phyloP scores from a whole-genome alignment of 768 basidiomycete species.

The Termitomyces sp. region DNA sequence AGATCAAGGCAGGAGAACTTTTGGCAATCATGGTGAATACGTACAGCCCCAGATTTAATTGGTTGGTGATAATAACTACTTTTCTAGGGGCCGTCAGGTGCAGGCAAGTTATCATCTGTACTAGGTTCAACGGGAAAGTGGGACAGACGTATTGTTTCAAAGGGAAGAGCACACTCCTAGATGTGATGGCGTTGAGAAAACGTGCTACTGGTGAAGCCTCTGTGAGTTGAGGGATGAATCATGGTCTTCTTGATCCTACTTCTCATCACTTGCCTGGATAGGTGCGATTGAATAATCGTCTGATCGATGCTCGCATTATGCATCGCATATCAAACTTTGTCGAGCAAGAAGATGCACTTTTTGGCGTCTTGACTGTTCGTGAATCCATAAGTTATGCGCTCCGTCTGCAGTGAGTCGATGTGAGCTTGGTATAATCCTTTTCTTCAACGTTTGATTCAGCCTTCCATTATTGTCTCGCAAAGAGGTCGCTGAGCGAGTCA shows the following conservation, averaged over 20 bases:
- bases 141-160: slow-evolving; percentile 4
- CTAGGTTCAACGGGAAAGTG: slow-evolving; percentile 11
- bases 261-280: too few relatives aligned
- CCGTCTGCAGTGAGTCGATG: slow-evolving; percentile 37
- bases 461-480: slow-evolving; percentile 32
- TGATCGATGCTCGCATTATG: slow-evolving; percentile 25
- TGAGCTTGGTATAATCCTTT: background rate
- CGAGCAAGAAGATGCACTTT: too few relatives aligned
- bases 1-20: too few relatives aligned
- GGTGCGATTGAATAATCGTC: too few relatives aligned
- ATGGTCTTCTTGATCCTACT: background rate
- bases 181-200: too few relatives aligned
- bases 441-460: slow-evolving; percentile 16
- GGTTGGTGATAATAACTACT: background rate
- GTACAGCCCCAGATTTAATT: slow-evolving; percentile 21
- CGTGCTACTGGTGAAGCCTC: slow-evolving; percentile 20
- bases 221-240: slow-evolving; percentile 20
- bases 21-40: too few relatives aligned
- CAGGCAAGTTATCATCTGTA: slow-evolving; percentile 23
- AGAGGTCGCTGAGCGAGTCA: slow-evolving; percentile 32
- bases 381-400: slow-evolving; percentile 54
- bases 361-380: too few relatives aligned
- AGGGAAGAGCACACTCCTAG: too few relatives aligned
- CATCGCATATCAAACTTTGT: slow-evolving; percentile 39
- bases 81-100: slow-evolving; percentile 39